Base-by-base conservation (phyloP, 345 rosid species). In the Ceriops zippeliana region DNA sequence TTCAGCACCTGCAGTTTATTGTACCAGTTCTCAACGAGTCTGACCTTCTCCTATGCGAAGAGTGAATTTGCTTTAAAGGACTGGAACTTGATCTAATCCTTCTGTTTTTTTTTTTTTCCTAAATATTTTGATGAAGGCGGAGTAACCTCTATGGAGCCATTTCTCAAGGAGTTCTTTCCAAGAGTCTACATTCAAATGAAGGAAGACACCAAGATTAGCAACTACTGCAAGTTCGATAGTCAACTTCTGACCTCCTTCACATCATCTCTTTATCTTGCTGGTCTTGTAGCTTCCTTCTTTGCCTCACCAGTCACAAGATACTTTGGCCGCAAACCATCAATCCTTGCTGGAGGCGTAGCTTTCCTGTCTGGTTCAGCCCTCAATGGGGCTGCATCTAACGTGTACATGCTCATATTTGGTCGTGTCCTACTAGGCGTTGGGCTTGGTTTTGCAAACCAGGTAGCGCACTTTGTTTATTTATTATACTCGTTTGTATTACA, bases 391-490 rank as follows among this genome's bases (percentile, higher is more conserved):
- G 90, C 98, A 28, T 47, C 70, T 2, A 82, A 89, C 24, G 59
- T 86, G 19, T 81, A 73, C 72, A 88, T 86, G 98, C 81, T 89
- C 19, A 76, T 92, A 42, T 67, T 89, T 24, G 96, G 96, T 15
- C 90, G 92, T 32, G 73, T 86, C 65, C 79, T 92, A 72, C 92
- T 92, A 0, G 98, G 96, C 0, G 69, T 89, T 26, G 96, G 98
- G 0, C 81, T 92, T 6, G 96, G 98, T 31, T 92, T 89, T 27
- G 81, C 93, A 7, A 92, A 92, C 71, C 93, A 92, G 93, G 96
- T 91, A 51, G 22, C 3, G 27, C 26, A 9, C 15, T 15, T 31
- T 49, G 21, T n/a, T 28, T 13, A 21, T 32, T 67, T 3, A n/a
- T 30, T 54, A 6, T 10, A 54, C 9, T 7, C 58, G 8, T 26